Base-by-base conservation (phyloP, 371 early-diverging fungal species). In the Circinella umbellata region DNA sequence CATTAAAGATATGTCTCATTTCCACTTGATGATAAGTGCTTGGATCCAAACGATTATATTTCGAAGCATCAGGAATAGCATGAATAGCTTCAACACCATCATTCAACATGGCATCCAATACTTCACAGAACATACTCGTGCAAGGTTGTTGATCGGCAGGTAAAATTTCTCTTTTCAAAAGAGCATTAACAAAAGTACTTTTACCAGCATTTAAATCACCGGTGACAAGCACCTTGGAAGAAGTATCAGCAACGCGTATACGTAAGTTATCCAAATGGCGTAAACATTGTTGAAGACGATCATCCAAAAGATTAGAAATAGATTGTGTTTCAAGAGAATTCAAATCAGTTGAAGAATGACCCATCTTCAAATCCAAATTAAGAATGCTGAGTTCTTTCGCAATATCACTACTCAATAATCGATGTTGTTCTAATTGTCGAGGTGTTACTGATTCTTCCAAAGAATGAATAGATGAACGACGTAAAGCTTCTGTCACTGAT, bases 161-260 rank as follows among this genome's bases (percentile, higher is more conserved):
- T 47, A 98, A 83, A 4, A 99, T 82, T 65, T 94, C 90, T 53
- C 93, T 86, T 61, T 95, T 90, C 68, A 99, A 79, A 51, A 99
- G 78, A 35, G 99, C 95, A 75, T 99, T 99, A 63, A 99, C 95
- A 72, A 99, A 92, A 1, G 98, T 97, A 36, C 91, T 91, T 83
- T 99, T 99, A 57, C 99, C 99, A 14, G 97, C 94, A 72, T 99
- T 99, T 68, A 99, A 79, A 76, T 99, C 99, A 63, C 99, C 99
- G 3, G 98, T 97, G 49, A 99, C 96, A 36, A 99, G 82, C 4
- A 99, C 94, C 79, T 94, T 93, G 67, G 95, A 95, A 27, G 93
- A 92, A 38, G 90, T 93, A 83, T 99, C 99, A 15, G 88, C 83
- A 13, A 98, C 92, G 37, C 99, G 91, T 34, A 83, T 82, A 46